A percentile compares a stretch with the other conserved stretches of the same genome.
Evolutionary conservation across 2,329 filamentous ascomycete species (phyloP).

Genomic region (Escovopsis weberi): DNA sequence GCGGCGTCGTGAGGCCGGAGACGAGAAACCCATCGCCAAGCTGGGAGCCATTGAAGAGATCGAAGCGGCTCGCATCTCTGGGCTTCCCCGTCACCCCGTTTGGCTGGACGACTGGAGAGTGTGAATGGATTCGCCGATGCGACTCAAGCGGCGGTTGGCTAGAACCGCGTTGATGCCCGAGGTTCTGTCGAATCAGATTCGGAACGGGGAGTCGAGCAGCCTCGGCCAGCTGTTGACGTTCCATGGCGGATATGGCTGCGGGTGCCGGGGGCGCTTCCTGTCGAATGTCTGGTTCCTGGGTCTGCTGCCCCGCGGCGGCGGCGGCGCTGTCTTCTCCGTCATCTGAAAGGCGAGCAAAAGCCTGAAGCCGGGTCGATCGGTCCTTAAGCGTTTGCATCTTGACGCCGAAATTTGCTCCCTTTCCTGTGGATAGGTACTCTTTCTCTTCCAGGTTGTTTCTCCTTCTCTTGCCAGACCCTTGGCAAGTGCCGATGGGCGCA

Average conservation of each 20-base stretch:
- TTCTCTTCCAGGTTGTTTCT: no score
- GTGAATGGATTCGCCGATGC: conserved; percentile 8
- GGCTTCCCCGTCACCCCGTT: conserved; percentile 2
- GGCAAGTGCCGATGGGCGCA: no score
- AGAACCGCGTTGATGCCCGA: conserved; percentile 13
- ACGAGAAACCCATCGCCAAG: conserved; percentile 25
- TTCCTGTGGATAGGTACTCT: neutral
- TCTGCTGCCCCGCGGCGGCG: conserved; percentile 8
- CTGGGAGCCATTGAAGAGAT: conserved; percentile 24
- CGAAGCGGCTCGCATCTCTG: conserved; percentile 9
- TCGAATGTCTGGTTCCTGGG: conserved; percentile 9
- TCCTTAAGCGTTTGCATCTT: conserved; percentile 18
- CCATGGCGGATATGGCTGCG: conserved; percentile 6
- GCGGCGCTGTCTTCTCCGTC: conserved; percentile 10
- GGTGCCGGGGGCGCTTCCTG: conserved; percentile 8
- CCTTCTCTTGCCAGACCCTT: no score
- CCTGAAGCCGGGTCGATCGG: conserved; percentile 16
- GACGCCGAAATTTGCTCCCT: neutral
- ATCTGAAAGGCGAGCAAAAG: conserved; percentile 16
- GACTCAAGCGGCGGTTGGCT: conserved; percentile 11
- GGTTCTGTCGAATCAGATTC: conserved; percentile 14
- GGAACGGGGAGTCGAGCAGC: conserved; percentile 23
- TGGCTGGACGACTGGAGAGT: conserved; percentile 1
- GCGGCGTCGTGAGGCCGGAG: conserved; percentile 23
- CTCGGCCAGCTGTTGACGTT: conserved; percentile 17